Evolutionary conservation across 768 basidiomycete species (phyloP).

Genomic region (Pisolithus albus): DNA sequence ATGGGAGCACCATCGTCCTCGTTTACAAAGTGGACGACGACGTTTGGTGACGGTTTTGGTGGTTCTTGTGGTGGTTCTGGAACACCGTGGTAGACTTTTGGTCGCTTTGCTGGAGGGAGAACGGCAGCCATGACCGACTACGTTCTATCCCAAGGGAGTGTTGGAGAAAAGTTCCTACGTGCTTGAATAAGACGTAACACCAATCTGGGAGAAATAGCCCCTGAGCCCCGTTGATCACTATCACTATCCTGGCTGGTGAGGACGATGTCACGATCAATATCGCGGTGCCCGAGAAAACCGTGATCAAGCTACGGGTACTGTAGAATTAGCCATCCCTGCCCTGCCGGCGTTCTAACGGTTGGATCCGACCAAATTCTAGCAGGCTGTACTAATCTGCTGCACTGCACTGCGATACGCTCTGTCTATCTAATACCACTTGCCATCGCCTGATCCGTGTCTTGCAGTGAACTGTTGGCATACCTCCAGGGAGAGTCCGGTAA

Average conservation of each 20-base stretch:
- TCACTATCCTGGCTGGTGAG: no score
- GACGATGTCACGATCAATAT: background rate
- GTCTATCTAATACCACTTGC: no score
- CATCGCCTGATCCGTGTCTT: no score
- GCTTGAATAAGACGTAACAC: background rate
- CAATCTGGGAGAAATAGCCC: slow-evolving; percentile 1
- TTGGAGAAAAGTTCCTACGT: background rate
- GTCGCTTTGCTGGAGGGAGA: slow-evolving; percentile 83
- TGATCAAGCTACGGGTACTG: no score
- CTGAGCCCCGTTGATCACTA: background rate
- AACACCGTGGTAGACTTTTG: slow-evolving; percentile 73
- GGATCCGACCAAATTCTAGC: no score
- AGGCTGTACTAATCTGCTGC: no score
- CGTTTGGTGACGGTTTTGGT: slow-evolving; percentile 45
- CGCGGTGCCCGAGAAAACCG: no score
- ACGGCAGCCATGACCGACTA: slow-evolving; percentile 61
- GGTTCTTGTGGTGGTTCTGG: slow-evolving; percentile 55
- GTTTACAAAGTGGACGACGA: slow-evolving; percentile 89
- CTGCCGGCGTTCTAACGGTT: no score
- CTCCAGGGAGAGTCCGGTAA: no score
- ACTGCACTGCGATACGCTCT: no score
- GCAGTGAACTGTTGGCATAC: no score
- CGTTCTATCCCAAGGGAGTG: background rate
- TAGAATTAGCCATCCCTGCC: no score
- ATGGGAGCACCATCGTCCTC: slow-evolving; percentile 77